phyloP scores from a whole-genome alignment of 1,284 basidiomycete species.

The Cutaneotrichosporon mucoides region DNA sequence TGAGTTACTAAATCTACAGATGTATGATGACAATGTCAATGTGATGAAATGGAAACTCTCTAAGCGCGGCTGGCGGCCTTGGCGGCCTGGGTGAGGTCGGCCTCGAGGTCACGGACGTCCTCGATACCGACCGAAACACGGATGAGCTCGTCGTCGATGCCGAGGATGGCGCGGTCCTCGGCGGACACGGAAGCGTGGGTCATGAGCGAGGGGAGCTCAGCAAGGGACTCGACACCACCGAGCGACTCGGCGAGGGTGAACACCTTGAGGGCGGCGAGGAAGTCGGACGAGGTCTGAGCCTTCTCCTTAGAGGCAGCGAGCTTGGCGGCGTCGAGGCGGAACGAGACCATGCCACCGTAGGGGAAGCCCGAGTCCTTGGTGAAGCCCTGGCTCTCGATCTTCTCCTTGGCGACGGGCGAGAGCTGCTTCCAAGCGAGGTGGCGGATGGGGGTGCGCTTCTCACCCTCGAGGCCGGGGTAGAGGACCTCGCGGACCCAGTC shows the following conservation, averaged over 20 bases:
- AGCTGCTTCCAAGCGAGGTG: slow-evolving; percentile 16
- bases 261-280: slow-evolving; percentile 64
- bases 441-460: slow-evolving; percentile 14
- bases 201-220: slow-evolving; percentile 78
- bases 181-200: slow-evolving; percentile 51
- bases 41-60: not conserved
- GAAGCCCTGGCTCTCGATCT: slow-evolving; percentile 27
- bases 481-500: slow-evolving; percentile 67
- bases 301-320: slow-evolving; percentile 51
- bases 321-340: slow-evolving; percentile 52
- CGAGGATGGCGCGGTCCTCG: slow-evolving; percentile 57
- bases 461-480: slow-evolving; percentile 70
- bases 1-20: not conserved
- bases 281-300: slow-evolving; percentile 43
- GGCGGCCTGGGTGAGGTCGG: slow-evolving; percentile 69
- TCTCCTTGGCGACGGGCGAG: slow-evolving; percentile 12
- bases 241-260: slow-evolving; percentile 86
- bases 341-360: slow-evolving; percentile 59
- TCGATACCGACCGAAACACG: slow-evolving; percentile 84
- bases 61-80: not conserved
- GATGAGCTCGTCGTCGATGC: slow-evolving; percentile 76
- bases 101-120: slow-evolving; percentile 74
- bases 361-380: slow-evolving; percentile 58
- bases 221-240: slow-evolving; percentile 86
- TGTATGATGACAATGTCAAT: not conserved